A percentile compares a stretch with the other conserved stretches of the same genome.
Conservation (phyloP, 2,329 filamentous ascomycete species). For the Paecilomyces fulvus region DNA sequence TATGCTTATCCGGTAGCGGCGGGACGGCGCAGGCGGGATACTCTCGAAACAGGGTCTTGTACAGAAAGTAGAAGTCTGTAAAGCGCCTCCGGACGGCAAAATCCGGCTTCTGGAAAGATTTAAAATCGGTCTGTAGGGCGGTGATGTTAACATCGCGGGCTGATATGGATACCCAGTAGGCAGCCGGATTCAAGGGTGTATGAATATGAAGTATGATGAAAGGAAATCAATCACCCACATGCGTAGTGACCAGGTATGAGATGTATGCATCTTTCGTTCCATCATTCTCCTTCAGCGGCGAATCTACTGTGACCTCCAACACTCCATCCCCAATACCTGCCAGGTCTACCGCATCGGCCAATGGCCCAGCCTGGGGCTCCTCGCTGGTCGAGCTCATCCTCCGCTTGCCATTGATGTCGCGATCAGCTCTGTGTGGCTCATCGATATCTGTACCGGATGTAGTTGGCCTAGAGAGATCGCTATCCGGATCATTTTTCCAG, state of each 20-base stretch:
- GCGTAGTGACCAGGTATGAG: constrained; percentile 86
- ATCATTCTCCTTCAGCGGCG: constrained; percentile 89
- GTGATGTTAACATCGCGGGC: constrained; percentile 5
- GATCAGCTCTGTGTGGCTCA: constrained; percentile 21
- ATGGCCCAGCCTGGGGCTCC: constrained; percentile 41
- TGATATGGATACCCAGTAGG: neutral
- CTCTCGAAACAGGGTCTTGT: constrained; percentile 78
- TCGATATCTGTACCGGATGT: constrained; percentile 35
- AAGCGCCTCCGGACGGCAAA: constrained; percentile 82
- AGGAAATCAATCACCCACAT: constrained; percentile 48
- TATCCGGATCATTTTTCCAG: constrained; percentile 59
- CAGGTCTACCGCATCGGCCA: constrained; percentile 49
- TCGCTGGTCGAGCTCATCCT: constrained; percentile 38
- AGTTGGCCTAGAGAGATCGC: constrained; percentile 34
- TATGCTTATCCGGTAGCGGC: constrained; percentile 94
- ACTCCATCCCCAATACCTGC: constrained; percentile 62
- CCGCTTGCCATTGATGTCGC: constrained; percentile 42
- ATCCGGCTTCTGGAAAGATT: constrained; percentile 75
- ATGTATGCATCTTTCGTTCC: constrained; percentile 95
- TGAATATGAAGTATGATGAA: neutral
- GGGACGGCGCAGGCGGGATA: constrained; percentile 89
- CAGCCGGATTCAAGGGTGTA: constrained; percentile 9
- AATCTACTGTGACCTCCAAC: constrained; percentile 73
- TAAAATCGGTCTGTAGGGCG: constrained; percentile 71
- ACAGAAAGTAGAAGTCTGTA: constrained; percentile 96